Evolutionary conservation across 2,329 filamentous ascomycete genomes (phyloP), one percentile per base, ranked within the genome.

Genomic region (Xylaria sp.): DNA sequence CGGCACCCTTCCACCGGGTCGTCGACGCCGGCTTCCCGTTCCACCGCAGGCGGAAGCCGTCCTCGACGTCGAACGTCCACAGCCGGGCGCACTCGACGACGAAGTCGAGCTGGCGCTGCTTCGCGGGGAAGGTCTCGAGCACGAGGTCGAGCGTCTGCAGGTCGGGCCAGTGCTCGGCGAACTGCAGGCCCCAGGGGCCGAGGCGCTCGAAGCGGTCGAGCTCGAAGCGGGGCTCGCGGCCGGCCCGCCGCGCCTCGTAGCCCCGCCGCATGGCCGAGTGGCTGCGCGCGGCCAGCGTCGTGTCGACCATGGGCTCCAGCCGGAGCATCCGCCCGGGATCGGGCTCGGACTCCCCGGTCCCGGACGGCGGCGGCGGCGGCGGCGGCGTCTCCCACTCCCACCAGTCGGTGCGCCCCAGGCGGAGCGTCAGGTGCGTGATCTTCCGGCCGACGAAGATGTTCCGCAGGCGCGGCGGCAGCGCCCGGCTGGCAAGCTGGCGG

Each of bases 261-360:
- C 65, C 66, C 26, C 24, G 47, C 1, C 43, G 42, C 66, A 69
- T 69, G 7, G 65, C 56, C 1, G 54, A 29, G 38, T 42, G 42
- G 9, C 56, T 58, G 29, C 46, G 40, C n/a, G n/a, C n/a, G n/a
- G n/a, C n/a, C 1, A 53, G 43, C 7, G 64, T 68, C 39, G 60
- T 52, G 40, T 65, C 62, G 24, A 63, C 61, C 66, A 66, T 65
- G 2, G 66, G 66, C 41, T 67, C 64, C 1, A 69, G 49, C 8
- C 66, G 63, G 6, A 67, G 52, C 6, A 52, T 54, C 13, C 61
- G 47, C 16, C 48, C 55, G 19, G 49, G 50, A 9, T 52, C 24
- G 2, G 22, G 11, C n/a, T 41, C 26, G 4, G 50, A 54, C 1
- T 52, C 39, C n/a, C n/a, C n/a, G n/a, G n/a, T n/a, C n/a, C n/a